Evolutionary conservation across 768 basidiomycete species (phyloP), one percentile per base, ranked within the genome.

Genomic region (Leccinum uliginosum): DNA sequence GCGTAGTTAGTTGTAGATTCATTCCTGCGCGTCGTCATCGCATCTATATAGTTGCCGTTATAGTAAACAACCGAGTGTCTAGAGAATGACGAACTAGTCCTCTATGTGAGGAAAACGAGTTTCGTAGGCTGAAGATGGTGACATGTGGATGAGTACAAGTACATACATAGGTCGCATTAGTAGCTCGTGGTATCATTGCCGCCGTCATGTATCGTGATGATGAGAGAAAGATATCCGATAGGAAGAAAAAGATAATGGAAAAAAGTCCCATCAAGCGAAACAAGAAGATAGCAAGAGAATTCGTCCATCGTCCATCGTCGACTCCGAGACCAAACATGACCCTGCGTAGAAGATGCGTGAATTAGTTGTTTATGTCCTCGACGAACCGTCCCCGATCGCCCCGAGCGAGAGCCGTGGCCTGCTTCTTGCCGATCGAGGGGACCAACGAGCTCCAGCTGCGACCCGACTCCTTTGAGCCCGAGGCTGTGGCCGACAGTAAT

Each of bases 401-500:
- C 19, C 51, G 12, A 66, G 54, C 23, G 61, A 65, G 24, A 66
- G 54, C 21, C 59, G 45, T 5, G 14, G 45, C 24, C 23, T 24
- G 21, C 23, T 24, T 46, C 14, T 9, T 21, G 45, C 45, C 24
- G 4, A 46, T 46, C 0, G 21, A 21, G 12, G 62, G 58, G 35
- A 65, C 50, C 35, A 65, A 61, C 24, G 61, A 60, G 35, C 59
- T 57, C 44, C 55, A 55, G 32, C 60, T 15, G 56, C 61, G 61
- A 3, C 71, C 75, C 0, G 64, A 58, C 53, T 70, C 72, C 60
- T 74, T 40, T 62, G 67, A 73, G 1, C 83, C 84, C 0, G 67
- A 73, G 1, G 83, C 84, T 0, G 83, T 75, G 1, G 83, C 84
- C 7, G 85, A 83, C 57, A 80, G 79, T 21, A 84, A 67, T 59